Percentiles rank a stretch among this genome's conserved stretches.
These are phyloP conservation scores for Russula sp. DNA, from an alignment of 768 basidiomycete species.

Conservation along the genomic window DNA sequence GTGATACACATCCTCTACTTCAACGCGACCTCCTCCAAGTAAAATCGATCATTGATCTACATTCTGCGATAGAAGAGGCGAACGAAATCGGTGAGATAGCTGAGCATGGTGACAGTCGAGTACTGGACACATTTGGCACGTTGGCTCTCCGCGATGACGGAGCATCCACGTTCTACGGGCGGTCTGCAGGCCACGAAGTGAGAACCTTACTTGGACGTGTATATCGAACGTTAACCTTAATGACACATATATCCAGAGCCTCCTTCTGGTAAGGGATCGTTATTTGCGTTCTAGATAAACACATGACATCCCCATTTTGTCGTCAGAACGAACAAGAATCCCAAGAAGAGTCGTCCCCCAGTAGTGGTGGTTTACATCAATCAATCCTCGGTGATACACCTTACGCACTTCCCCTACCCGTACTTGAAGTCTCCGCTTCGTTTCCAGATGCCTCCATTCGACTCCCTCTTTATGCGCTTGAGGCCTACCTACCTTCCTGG, in stretches of 20 bases:
- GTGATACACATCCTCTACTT: conserved; percentile 59
- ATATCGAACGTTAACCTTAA: background rate
- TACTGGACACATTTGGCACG: conserved; percentile 68
- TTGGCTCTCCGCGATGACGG: conserved; percentile 67
- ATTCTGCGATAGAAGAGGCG: conserved; percentile 52
- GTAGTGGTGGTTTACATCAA: background rate
- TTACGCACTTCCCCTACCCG: conserved; percentile 5
- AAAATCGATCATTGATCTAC: conserved; percentile 67
- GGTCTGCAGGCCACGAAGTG: conserved; percentile 72
- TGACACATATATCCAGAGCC: conserved; percentile 6
- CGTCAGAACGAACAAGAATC: conserved; percentile 18
- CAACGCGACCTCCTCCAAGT: conserved; percentile 57
- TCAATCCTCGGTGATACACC: background rate
- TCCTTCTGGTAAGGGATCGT: conserved; percentile 25
- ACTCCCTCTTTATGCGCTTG: conserved; percentile 31
- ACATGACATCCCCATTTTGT: background rate
- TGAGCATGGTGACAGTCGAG: conserved; percentile 42
- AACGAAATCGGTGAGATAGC: conserved; percentile 33
- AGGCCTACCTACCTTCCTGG: conserved; percentile 56
- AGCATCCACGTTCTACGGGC: conserved; percentile 66
- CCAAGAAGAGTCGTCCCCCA: background rate
- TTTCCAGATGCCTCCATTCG: conserved; percentile 16
- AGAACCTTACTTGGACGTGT: conserved; percentile 31
- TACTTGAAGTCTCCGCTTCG: conserved; percentile 18
- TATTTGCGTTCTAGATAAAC: background rate